Conservation (phyloP, 495 filamentous ascomycete species). For the Pseudoneurospora amorphoporcata region DNA sequence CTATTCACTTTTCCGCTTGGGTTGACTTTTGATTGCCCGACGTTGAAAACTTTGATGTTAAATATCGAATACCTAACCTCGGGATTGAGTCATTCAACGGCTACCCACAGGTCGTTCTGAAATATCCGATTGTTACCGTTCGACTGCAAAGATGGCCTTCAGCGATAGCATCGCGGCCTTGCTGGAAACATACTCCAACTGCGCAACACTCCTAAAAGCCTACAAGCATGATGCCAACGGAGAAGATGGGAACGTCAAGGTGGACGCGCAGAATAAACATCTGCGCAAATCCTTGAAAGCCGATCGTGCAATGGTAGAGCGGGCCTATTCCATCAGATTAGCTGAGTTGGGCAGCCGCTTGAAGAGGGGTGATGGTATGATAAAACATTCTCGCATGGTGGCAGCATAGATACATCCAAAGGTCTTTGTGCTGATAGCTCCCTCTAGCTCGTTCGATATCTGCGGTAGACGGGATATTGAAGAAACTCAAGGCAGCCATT, state of each 20-base stretch:
- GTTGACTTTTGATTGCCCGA: not conserved
- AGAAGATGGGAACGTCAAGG: conserved; percentile 14
- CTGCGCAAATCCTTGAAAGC: conserved; percentile 21
- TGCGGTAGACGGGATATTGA: conserved; percentile 19
- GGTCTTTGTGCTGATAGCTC: conserved; percentile 1
- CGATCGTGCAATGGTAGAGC: conserved; percentile 21
- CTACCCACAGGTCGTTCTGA: not conserved
- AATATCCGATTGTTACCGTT: not conserved
- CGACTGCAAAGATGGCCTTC: conserved; percentile 15
- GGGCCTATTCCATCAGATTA: conserved; percentile 17
- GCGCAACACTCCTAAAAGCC: conserved; percentile 23
- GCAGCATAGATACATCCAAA: not conserved
- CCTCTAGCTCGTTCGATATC: conserved; percentile 18
- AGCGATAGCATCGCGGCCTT: conserved; percentile 19
- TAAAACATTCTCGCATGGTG: not conserved
- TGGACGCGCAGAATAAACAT: conserved; percentile 23
- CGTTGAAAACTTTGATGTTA: not conserved
- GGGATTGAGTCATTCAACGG: not conserved
- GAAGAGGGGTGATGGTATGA: conserved; percentile 24
- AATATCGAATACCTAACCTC: not conserved
- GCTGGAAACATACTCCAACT: conserved; percentile 27
- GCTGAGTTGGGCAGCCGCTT: conserved; percentile 16
- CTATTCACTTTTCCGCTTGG: not conserved
- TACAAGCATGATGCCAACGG: conserved; percentile 7
- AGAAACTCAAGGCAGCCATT: conserved; percentile 18